Percentiles rank a stretch among this genome's conserved stretches.
Conservation (phyloP, 352 stramenopile genomes). For the Phytophthora ohioensis region DNA sequence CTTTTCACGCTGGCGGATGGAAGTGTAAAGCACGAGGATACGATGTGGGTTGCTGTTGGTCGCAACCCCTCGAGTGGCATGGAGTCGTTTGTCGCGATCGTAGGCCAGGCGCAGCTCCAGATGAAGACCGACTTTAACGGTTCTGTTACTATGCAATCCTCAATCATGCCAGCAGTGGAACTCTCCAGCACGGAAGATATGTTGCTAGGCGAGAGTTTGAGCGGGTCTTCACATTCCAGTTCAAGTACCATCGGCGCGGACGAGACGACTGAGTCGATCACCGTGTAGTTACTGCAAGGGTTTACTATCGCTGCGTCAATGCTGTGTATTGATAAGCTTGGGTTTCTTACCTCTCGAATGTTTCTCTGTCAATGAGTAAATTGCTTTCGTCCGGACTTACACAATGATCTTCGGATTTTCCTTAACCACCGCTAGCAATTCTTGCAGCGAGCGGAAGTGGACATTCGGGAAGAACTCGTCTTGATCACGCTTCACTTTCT, state of each 20-base stretch:
- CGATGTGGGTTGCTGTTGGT: constrained; percentile 25
- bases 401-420: constrained; percentile 19
- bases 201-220: constrained; percentile 20
- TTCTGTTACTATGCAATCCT: neutral
- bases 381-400: neutral
- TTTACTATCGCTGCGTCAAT: too few relatives aligned
- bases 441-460: constrained; percentile 40
- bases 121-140: neutral
- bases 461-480: constrained; percentile 37
- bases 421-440: constrained; percentile 36
- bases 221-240: neutral
- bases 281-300: neutral
- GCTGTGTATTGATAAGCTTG: too few relatives aligned
- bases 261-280: neutral
- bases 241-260: neutral
- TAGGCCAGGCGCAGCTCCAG: constrained; percentile 21
- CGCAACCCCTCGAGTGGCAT: constrained; percentile 2
- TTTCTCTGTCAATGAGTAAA: too few relatives aligned
- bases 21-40: constrained; percentile 7
- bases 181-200: constrained; percentile 25
- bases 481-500: constrained; percentile 40
- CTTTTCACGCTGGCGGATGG: constrained; percentile 1
- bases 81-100: constrained; percentile 21
- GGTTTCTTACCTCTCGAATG: too few relatives aligned
- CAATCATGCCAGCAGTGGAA: constrained; percentile 17